Evolutionary conservation across 495 filamentous ascomycete genomes (phyloP).

Genomic region (Tuber aestivum): DNA sequence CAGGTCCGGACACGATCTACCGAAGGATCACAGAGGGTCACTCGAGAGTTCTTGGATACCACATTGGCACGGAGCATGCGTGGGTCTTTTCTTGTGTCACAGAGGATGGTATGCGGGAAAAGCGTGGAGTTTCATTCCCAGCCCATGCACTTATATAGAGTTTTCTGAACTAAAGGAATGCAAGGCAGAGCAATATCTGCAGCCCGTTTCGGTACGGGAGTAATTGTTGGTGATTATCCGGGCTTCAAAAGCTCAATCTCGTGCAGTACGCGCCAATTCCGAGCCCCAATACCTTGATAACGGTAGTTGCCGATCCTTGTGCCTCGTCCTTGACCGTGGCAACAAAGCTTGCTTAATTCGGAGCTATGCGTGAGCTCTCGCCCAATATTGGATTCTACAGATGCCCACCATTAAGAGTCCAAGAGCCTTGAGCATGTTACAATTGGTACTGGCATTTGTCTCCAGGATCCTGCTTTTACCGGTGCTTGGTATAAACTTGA

Average conservation of each 20-base stretch:
- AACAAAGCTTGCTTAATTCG: background rate
- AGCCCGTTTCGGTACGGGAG: background rate
- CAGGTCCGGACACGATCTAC: background rate
- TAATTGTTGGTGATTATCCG: background rate
- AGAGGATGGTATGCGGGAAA: background rate
- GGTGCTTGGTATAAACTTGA: background rate
- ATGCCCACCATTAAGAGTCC: background rate
- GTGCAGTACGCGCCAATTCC: background rate
- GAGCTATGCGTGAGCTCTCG: background rate
- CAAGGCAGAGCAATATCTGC: conserved; percentile 1
- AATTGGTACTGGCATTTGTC: background rate
- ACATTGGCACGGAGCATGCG: background rate
- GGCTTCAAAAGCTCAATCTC: background rate
- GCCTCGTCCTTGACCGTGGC: background rate
- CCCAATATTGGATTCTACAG: background rate
- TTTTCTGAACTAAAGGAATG: background rate
- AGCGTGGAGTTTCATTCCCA: background rate
- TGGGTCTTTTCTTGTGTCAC: background rate
- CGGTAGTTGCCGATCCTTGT: background rate
- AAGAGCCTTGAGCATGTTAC: background rate
- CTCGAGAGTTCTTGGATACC: background rate
- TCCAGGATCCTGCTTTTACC: background rate
- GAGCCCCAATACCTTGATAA: background rate
- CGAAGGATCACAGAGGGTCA: background rate
- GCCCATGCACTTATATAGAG: background rate